Evolutionary conservation across 108 stramenopile genomes (phyloP).

Genomic region (Bacterosira constricta): DNA sequence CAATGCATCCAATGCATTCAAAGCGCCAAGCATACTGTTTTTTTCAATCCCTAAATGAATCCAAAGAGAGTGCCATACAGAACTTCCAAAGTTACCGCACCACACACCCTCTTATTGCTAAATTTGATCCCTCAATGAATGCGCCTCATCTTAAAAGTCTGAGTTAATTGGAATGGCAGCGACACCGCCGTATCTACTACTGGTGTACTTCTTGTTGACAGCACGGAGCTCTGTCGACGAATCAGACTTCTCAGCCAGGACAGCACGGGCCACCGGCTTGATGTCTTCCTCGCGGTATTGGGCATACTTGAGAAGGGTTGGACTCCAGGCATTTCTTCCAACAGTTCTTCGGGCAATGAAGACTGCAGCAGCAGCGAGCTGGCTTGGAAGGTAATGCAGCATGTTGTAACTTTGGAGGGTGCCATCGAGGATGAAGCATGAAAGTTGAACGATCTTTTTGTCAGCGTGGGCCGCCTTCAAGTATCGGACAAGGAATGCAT

Average conservation of each 20-base stretch:
- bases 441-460: slow-evolving; percentile 81
- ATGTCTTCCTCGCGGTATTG: slow-evolving; percentile 82
- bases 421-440: slow-evolving; percentile 88
- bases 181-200: slow-evolving; percentile 60
- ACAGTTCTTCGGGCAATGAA: slow-evolving; percentile 81
- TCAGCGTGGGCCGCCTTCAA: slow-evolving; percentile 93
- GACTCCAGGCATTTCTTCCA: slow-evolving; percentile 83
- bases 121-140: background rate
- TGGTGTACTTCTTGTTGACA: slow-evolving; percentile 79
- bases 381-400: slow-evolving; percentile 86
- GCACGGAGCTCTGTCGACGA: slow-evolving; percentile 56
- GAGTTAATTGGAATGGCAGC: slow-evolving; percentile 49
- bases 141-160: slow-evolving; percentile 40
- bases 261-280: slow-evolving; percentile 65
- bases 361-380: slow-evolving; percentile 89
- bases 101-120: background rate
- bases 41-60: background rate
- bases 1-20: slow-evolving; percentile 18
- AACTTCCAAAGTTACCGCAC: slow-evolving; percentile 7
- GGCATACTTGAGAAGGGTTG: slow-evolving; percentile 85
- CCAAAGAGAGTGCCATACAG: background rate
- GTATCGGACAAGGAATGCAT: slow-evolving; percentile 90
- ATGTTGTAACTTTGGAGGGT: slow-evolving; percentile 87
- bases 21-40: background rate
- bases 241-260: slow-evolving; percentile 50